Base-by-base conservation (phyloP, 2,329 filamentous ascomycete genomes). In the Colletotrichum truncatum region DNA sequence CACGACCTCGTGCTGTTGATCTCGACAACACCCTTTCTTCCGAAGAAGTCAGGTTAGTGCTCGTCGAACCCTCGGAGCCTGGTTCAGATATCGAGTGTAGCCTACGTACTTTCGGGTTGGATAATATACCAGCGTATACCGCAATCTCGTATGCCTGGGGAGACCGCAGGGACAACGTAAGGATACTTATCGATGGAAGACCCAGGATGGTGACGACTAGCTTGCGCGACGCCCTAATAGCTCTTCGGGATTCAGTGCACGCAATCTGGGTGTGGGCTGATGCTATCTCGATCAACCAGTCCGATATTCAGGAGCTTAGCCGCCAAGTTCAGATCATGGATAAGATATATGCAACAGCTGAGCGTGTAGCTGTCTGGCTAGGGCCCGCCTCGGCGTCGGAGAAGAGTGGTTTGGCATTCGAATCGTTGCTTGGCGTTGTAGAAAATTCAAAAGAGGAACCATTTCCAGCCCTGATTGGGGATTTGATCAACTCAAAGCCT, bases 121-220 rank as follows among this genome's bases (percentile, higher is more conserved):
- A n/a, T n/a, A n/a, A n/a, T n/a, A n/a, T n/a, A n/a, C 32, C 32
- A 14, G 32, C 10, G 3, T 34, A 34, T 34, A 34, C 32, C 6
- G 32, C 32, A 6, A 34, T 36, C 12, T 36, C 34, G 6, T 36
- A 36, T n/a, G 10, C 34, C 5, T 36, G 34, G 34, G 34, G 34
- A 0, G 34, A 36, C n/a, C 12, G 34, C 2, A 36, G 2, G 34
- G 7, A 6, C 2, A n/a, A 6, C 1, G 12, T n/a, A 2, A 2
- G 12, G 12, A 36, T 36, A n/a, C 2, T 1, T 1, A 36, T 36
- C 2, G 6, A 36, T 2, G 34, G 34, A 36, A 2, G 8, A 4
- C 2, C 34, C 3, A n/a, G 12, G 12, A 2, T 7, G 12, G 2
- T 36, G 1, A 36, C 34, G 1, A 36, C 2, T 2, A 36, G 34